Conservation (phyloP, 192 early-diverging fungal genomes). For the Backusella westeae region DNA sequence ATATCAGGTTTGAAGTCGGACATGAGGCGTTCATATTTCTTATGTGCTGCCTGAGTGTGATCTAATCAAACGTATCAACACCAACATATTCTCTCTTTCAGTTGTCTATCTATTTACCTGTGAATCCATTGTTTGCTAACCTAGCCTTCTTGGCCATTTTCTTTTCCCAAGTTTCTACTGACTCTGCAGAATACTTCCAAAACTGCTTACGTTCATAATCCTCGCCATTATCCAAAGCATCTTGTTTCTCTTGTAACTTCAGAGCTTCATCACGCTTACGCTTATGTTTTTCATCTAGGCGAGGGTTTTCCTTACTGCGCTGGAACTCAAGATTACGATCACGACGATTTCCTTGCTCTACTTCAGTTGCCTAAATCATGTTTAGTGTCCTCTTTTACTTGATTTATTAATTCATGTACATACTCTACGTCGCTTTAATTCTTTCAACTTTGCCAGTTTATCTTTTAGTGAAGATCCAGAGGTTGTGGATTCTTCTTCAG, state of each 20-base stretch:
- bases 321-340: conserved; percentile 78
- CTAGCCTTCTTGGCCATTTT: conserved; percentile 70
- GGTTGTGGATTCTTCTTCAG: neutral
- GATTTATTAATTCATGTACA: neutral
- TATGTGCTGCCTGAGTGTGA: conserved; percentile 79
- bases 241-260: conserved; percentile 57
- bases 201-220: conserved; percentile 85
- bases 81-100: neutral
- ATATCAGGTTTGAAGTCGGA: conserved; percentile 85
- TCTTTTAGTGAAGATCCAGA: conserved; percentile 27
- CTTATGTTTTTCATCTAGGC: conserved; percentile 61
- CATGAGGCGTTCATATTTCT: conserved; percentile 83
- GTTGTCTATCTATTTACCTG: conserved; percentile 46
- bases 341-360: conserved; percentile 65
- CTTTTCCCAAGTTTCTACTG: conserved; percentile 82
- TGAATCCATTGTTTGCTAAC: conserved; percentile 76
- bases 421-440: conserved; percentile 47
- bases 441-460: conserved; percentile 45
- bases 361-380: conserved; percentile 30
- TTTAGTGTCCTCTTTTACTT: neutral
- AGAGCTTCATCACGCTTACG: conserved; percentile 72
- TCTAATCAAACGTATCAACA: conserved; percentile 40
- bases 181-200: conserved; percentile 83
- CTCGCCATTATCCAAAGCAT: conserved; percentile 65
- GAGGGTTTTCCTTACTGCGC: conserved; percentile 63